Evolutionary conservation across 2,329 filamentous ascomycete genomes (phyloP).

Genomic region (Ophiosphaerella herpotricha): DNA sequence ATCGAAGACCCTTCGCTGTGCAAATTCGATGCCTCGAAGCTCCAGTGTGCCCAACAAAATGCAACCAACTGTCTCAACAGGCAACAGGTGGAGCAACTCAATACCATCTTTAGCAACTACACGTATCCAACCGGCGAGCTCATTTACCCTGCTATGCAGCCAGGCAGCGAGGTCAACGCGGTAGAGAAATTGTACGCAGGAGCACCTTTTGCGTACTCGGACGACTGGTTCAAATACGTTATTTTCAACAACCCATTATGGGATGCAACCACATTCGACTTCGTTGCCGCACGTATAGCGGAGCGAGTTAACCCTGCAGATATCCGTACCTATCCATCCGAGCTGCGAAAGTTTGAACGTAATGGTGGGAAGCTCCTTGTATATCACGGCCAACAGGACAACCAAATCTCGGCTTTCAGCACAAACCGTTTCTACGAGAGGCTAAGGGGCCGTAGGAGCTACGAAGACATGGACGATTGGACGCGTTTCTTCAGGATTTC

Average conservation of each 20-base stretch:
- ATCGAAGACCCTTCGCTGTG: conserved; percentile 50
- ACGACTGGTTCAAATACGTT: conserved; percentile 53
- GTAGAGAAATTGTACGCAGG: conserved; percentile 45
- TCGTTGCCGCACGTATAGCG: conserved; percentile 32
- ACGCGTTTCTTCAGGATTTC: conserved; percentile 57
- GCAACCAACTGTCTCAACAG: conserved; percentile 48
- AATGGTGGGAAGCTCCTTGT: conserved; percentile 52
- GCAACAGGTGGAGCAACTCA: conserved; percentile 51
- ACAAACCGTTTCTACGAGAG: conserved; percentile 53
- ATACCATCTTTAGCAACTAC: conserved; percentile 49
- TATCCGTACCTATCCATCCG: conserved; percentile 44
- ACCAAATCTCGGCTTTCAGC: conserved; percentile 51
- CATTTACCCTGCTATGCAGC: conserved; percentile 56
- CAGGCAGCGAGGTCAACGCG: conserved; percentile 51
- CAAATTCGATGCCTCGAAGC: conserved; percentile 43
- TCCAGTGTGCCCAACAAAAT: conserved; percentile 39
- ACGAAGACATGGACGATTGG: conserved; percentile 33
- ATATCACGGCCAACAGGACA: conserved; percentile 52
- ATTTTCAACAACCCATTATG: conserved; percentile 47
- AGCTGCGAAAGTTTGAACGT: conserved; percentile 35
- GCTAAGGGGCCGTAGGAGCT: conserved; percentile 25
- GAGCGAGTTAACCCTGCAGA: conserved; percentile 42
- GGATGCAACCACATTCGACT: conserved; percentile 20
- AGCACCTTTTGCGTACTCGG: conserved; percentile 43
- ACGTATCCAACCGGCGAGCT: conserved; percentile 48